Conservation (phyloP, 768 basidiomycete genomes). For the Agrocybe praecox region DNA sequence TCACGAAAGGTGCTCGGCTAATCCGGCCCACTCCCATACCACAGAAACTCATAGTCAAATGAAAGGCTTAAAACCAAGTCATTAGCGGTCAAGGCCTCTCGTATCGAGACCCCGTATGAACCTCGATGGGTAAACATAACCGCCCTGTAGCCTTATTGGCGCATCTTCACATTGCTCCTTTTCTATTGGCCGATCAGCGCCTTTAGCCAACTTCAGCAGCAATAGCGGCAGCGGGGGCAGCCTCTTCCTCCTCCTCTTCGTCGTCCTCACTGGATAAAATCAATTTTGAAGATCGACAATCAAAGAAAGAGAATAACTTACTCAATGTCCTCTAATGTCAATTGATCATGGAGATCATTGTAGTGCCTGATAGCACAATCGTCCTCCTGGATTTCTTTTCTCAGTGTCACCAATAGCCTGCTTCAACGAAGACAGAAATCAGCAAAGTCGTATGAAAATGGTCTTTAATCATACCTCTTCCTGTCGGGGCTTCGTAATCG, state of each 20-base stretch:
- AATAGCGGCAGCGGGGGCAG: constrained; percentile 39
- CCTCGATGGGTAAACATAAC: too few species aligned
- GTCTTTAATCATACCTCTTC: constrained; percentile 59
- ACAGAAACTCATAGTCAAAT: too few species aligned
- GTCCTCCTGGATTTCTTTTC: constrained; percentile 60
- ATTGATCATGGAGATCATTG: constrained; percentile 68
- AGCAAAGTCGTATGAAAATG: background rate
- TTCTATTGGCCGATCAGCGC: constrained; percentile 23
- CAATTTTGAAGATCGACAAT: background rate
- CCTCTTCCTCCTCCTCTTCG: constrained; percentile 63
- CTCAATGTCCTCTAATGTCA: constrained; percentile 87
- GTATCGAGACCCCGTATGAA: too few species aligned
- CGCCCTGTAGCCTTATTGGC: too few species aligned
- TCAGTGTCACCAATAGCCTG: constrained; percentile 67
- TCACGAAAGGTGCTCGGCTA: too few species aligned
- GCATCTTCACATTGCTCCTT: constrained; percentile 8
- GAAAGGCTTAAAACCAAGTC: too few species aligned
- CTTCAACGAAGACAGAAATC: constrained; percentile 55
- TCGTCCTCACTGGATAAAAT: constrained; percentile 50
- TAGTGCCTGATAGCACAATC: constrained; percentile 62
- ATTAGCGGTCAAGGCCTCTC: too few species aligned
- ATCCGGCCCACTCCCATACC: too few species aligned
- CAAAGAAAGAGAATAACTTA: constrained; percentile 40
- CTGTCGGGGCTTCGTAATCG: constrained; percentile 80
- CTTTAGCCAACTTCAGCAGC: too few species aligned